phyloP scores from a whole-genome alignment of 176 grass and related monocot species.

The Eleusine indica region DNA sequence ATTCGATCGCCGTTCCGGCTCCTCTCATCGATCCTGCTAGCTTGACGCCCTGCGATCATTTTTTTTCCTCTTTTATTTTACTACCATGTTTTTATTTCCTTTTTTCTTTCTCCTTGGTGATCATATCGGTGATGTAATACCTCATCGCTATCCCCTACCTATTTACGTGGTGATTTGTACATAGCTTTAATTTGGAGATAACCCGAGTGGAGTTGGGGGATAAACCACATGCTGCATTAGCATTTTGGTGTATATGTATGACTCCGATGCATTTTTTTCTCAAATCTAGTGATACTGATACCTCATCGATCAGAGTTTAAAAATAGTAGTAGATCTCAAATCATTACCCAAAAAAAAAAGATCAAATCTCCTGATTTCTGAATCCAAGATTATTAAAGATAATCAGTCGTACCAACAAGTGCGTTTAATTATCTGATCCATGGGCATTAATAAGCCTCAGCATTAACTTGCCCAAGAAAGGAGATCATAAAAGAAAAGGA shows the following conservation, averaged over 20 bases:
- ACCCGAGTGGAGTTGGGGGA: conserved; percentile 1
- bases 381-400: not conserved
- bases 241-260: not conserved
- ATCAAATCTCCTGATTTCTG: not conserved
- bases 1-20: not conserved
- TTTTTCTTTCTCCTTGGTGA: conserved; percentile 15
- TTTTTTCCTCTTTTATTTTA: not conserved
- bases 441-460: not conserved
- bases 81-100: not conserved
- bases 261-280: not conserved
- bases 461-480: not conserved
- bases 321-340: not conserved
- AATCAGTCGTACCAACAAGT: not conserved
- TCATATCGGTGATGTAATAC: conserved; percentile 30
- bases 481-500: conserved; percentile 3
- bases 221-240: conserved; percentile 3
- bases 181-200: conserved; percentile 37
- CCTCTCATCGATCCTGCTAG: not conserved
- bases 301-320: not conserved
- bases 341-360: not conserved
- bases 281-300: not conserved
- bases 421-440: conserved; percentile 11
- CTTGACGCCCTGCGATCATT: conserved; percentile 25
- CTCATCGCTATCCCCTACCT: not conserved
- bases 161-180: conserved; percentile 46